Evolutionary conservation across 2,329 filamentous ascomycete species (phyloP).

Genomic region (Colletotrichum limetticola): DNA sequence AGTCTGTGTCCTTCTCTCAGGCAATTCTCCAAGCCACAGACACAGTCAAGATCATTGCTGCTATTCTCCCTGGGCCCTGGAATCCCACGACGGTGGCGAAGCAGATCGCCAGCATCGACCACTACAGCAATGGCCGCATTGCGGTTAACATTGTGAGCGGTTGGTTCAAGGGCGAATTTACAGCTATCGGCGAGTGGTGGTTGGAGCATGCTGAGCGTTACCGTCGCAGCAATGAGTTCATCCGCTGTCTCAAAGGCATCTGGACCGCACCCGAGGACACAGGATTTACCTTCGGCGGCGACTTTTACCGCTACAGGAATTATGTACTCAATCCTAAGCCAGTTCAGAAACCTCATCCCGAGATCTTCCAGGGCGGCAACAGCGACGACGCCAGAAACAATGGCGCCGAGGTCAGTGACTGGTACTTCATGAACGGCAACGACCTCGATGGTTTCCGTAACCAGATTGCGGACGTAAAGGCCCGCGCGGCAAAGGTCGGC

Average conservation of each 20-base stretch:
- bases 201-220: conserved; percentile 64
- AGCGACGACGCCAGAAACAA: conserved; percentile 61
- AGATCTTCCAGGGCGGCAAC: conserved; percentile 66
- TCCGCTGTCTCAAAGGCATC: conserved; percentile 60
- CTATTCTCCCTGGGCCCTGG: conserved; percentile 61
- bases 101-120: conserved; percentile 63
- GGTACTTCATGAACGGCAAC: conserved; percentile 68
- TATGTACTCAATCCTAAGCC: conserved; percentile 62
- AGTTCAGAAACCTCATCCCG: conserved; percentile 57
- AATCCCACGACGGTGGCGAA: conserved; percentile 63
- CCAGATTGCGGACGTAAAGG: conserved; percentile 61
- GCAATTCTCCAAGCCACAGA: conserved; percentile 58
- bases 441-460: conserved; percentile 61
- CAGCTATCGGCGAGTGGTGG: conserved; percentile 64
- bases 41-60: conserved; percentile 61
- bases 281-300: conserved; percentile 58
- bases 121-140: conserved; percentile 61
- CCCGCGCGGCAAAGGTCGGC: conserved; percentile 54
- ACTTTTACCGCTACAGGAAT: conserved; percentile 64
- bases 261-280: conserved; percentile 56
- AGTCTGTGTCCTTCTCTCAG: conserved; percentile 63
- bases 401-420: conserved; percentile 58
- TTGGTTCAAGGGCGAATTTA: conserved; percentile 64
- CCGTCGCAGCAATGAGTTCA: conserved; percentile 61
- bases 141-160: conserved; percentile 64